Evolutionary conservation across 2,329 filamentous ascomycete genomes (phyloP), one percentile per base, ranked within the genome.

Genomic region (Lithohypha guttulata): DNA sequence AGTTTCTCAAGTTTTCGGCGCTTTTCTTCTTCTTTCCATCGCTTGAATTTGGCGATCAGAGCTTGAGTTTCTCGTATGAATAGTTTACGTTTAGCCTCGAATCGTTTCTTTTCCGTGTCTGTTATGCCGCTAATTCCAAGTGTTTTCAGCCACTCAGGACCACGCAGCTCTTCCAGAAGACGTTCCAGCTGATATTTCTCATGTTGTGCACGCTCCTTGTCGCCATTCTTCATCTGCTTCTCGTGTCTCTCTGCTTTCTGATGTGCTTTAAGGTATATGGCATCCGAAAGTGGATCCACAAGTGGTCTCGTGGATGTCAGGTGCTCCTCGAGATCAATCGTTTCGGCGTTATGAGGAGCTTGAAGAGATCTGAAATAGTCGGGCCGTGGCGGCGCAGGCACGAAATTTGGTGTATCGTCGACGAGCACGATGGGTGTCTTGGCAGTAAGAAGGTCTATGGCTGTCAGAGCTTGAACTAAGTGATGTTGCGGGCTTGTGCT

Each of bases 11-110:
- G 63, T 59, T 85, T 85, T 43, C 84, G 69, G 29, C 81, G 75
- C 64, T 87, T 93, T 59, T 98, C 91, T 56, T 93, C 84, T 45
- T 87, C 73, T 46, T 79, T 86, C 87, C 87, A 96, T 39, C 75
- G 68, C 35, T 78, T 75, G 57, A 95, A 96, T 57, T 95, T 96
- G 46, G 84, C 77, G 14, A 96, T 70, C 20, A 96, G 79, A 0
- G 72, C 71, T 46, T 84, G 72, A 42, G 93, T 87, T 44, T 93
- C 85, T 41, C 71, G 73, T 51, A 95, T 81, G 56, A 95, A 93
- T 57, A 89, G 79, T 44, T 79, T 72, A 19, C 91, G 75, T 45
- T 91, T 91, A 2, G 81, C 78, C 59, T 94, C 85, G 59, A 85
- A 95, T 20, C 80, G 74, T 58, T 82, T 91, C 61, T 84, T 89